A percentile compares a stretch with the other conserved stretches of the same genome.
Evolutionary conservation across 805 yeast genomes (phyloP).

Genomic region (Wickerhamiella siamensis): DNA sequence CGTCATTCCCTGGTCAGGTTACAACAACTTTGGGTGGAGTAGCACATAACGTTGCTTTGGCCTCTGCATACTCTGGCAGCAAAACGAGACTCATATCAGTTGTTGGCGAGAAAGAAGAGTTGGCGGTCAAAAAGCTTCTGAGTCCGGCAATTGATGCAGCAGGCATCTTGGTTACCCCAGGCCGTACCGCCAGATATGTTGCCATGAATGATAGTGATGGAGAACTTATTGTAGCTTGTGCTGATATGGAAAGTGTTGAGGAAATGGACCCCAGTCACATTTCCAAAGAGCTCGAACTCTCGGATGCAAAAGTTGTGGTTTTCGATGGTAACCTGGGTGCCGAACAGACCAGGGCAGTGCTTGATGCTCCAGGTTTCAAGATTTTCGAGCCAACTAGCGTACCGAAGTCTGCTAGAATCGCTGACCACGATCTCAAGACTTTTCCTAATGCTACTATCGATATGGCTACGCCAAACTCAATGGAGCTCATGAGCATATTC

Average conservation of each 20-base stretch:
- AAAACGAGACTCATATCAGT: conserved; percentile 11
- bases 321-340: conserved; percentile 56
- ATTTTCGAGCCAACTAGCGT: conserved; percentile 69
- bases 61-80: conserved; percentile 31
- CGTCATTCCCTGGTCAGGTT: conserved; percentile 62
- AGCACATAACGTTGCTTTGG: conserved; percentile 64
- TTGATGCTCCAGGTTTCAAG: conserved; percentile 19
- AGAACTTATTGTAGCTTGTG: conserved; percentile 57
- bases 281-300: conserved; percentile 26
- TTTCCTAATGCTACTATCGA: conserved; percentile 35
- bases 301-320: conserved; percentile 37
- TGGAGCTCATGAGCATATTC: conserved; percentile 45
- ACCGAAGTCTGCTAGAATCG: conserved; percentile 41
- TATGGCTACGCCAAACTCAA: conserved; percentile 53
- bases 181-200: conserved; percentile 54
- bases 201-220: conserved; percentile 54
- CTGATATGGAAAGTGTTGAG: conserved; percentile 69
- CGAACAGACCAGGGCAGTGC: conserved; percentile 28
- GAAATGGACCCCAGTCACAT: conserved; percentile 33
- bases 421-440: conserved; percentile 26
- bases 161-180: conserved; percentile 28
- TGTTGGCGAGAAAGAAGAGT: conserved; percentile 28
- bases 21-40: conserved; percentile 64
- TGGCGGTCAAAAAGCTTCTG: conserved; percentile 13
- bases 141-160: conserved; percentile 20